Evolutionary conservation across 1,139 yeast genomes (phyloP).

Genomic region (Geotrichum europaeum): DNA sequence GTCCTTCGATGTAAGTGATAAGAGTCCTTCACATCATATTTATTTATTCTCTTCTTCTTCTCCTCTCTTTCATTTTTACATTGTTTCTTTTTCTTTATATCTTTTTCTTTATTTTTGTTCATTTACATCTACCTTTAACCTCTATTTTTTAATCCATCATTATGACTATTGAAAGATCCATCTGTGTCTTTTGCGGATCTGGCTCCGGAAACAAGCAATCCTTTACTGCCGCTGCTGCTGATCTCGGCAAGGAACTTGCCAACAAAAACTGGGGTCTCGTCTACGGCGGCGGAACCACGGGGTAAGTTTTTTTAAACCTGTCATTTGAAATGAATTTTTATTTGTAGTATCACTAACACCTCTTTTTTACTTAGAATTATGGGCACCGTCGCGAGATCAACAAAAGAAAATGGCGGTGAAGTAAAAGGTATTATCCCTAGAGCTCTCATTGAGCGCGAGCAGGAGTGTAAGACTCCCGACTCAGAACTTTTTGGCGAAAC

Average conservation of each 20-base stretch:
- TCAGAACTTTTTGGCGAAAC: slow-evolving; percentile 71
- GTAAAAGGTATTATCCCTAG: slow-evolving; percentile 86
- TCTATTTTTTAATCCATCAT: neutral
- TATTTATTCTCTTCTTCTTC: too few relatives aligned
- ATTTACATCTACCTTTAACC: neutral
- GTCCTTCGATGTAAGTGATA: neutral
- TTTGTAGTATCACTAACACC: neutral
- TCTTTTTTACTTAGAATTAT: slow-evolving; percentile 47
- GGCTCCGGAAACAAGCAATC: slow-evolving; percentile 56
- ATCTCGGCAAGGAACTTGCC: slow-evolving; percentile 57
- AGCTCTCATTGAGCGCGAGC: slow-evolving; percentile 71
- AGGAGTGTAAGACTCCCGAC: slow-evolving; percentile 49
- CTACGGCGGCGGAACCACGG: slow-evolving; percentile 85
- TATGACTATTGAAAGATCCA: slow-evolving; percentile 35
- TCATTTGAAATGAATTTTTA: neutral
- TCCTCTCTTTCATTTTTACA: neutral
- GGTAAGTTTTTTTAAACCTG: slow-evolving; percentile 16
- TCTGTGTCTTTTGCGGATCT: slow-evolving; percentile 87
- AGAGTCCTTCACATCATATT: neutral
- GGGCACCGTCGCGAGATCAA: slow-evolving; percentile 79
- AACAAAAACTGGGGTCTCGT: slow-evolving; percentile 65
- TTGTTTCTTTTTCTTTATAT: neutral
- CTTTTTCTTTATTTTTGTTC: neutral
- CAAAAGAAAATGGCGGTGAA: slow-evolving; percentile 59
- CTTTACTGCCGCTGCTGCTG: slow-evolving; percentile 50